Evolutionary conservation across 352 stramenopile genomes (phyloP), one percentile per base, ranked within the genome.

Genomic region (Thraustochytrium sp.): DNA sequence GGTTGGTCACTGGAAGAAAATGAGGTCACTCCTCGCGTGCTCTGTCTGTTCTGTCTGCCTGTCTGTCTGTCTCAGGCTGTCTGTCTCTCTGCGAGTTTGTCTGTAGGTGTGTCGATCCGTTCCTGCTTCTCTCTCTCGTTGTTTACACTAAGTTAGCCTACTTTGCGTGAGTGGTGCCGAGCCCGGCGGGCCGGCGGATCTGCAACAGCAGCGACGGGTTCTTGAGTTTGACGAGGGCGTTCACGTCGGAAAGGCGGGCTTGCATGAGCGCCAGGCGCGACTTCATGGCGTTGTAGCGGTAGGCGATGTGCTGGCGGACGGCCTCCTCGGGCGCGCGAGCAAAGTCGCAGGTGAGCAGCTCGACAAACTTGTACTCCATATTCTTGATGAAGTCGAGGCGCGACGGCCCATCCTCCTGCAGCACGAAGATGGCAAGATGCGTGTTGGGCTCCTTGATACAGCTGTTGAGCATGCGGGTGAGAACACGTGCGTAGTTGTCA

Each of bases 301-400:
- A 97, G 23, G 92, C 91, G 51, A 97, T 97, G 76, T 97, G 92
- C 82, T 97, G 90, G 56, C 94, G 93, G 40, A 96, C 94, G 18
- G 92, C 89, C 51, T 96, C 93, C 16, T 98, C 94, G 3, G 88
- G 86, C 31, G 92, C 92, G n/a, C 93, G 90, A 82, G 92, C 88
- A 74, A 97, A 98, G 59, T 96, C 90, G 23, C 96, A 90, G 0
- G 91, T 96, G 18, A 98, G 89, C 11, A 98, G 86, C 88, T 98
- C 94, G 40, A 98, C 92, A 85, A 98, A 98, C 76, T 97, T 97
- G 91, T 97, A 97, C 88, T 97, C 92, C 94, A 97, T 97, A 84
- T 97, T 97, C 87, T 92, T 76, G 82, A 98, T 97, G 80, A 97
- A 96, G 76, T 98, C 94, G 11, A 98, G 88, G 1, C 93, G 90